phyloP scores from a whole-genome alignment of 305 asterid species.

The Fraxinus sp. region DNA sequence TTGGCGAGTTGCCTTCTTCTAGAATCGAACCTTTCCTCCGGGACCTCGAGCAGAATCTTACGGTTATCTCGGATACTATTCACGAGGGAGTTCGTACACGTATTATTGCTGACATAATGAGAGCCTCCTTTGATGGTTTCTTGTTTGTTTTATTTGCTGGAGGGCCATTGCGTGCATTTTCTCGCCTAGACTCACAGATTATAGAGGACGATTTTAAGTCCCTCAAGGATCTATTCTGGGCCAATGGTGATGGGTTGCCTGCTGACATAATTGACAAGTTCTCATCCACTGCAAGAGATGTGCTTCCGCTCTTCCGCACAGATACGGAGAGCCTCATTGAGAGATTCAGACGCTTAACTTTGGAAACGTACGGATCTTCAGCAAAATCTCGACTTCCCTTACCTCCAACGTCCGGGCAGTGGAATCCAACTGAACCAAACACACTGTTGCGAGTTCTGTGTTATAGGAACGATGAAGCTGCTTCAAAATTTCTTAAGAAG shows the following conservation, averaged over 20 bases:
- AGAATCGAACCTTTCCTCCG: conserved; percentile 82
- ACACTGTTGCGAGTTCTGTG: conserved; percentile 82
- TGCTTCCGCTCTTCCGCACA: conserved; percentile 66
- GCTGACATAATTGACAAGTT: conserved; percentile 64
- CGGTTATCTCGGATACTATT: conserved; percentile 66
- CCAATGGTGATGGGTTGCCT: conserved; percentile 89
- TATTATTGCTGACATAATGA: conserved; percentile 76
- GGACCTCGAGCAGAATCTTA: conserved; percentile 67
- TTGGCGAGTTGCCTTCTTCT: conserved; percentile 76
- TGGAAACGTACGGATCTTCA: conserved; percentile 72
- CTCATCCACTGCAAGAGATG: conserved; percentile 61
- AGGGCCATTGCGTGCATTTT: conserved; percentile 75
- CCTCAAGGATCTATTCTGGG: conserved; percentile 81
- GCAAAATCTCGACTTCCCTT: conserved; percentile 84
- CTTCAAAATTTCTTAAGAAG: conserved; percentile 90
- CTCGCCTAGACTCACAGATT: conserved; percentile 60
- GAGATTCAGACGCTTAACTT: conserved; percentile 55
- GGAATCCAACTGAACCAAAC: conserved; percentile 87
- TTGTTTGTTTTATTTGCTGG: conserved; percentile 85
- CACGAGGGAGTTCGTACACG: conserved; percentile 76
- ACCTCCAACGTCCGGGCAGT: conserved; percentile 91
- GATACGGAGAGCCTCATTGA: conserved; percentile 75
- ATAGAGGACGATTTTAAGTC: conserved; percentile 89
- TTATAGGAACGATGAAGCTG: conserved; percentile 83
- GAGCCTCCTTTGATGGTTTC: conserved; percentile 87